phyloP scores from a whole-genome alignment of 169 alveolate genomes.

The Eimeria tenella region DNA sequence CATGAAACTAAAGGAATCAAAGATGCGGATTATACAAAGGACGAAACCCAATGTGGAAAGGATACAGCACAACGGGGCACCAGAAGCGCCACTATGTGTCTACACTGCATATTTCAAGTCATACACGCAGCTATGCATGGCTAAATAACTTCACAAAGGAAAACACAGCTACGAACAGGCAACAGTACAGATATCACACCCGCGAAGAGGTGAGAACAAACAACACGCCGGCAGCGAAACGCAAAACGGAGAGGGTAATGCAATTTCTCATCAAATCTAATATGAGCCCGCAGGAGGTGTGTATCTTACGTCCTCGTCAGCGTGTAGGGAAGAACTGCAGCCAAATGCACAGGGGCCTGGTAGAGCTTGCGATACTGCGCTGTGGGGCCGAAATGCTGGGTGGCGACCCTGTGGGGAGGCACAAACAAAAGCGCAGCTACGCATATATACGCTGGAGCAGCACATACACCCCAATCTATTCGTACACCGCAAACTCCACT shows the following conservation, averaged over 20 bases:
- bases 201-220: background rate
- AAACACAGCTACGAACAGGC: background rate
- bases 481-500: background rate
- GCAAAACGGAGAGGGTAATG: background rate
- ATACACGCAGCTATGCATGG: background rate
- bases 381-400: conserved; percentile 50
- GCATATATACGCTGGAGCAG: too few species aligned
- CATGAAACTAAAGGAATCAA: background rate
- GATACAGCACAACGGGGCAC: too few species aligned
- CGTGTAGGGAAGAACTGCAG: conserved; percentile 40
- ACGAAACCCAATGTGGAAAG: too few species aligned
- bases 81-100: too few species aligned
- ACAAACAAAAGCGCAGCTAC: background rate
- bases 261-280: background rate
- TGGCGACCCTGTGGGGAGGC: conserved; percentile 38
- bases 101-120: too few species aligned
- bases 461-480: background rate
- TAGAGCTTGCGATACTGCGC: conserved; percentile 37
- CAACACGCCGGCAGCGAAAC: background rate
- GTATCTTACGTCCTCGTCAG: conserved; percentile 25
- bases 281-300: background rate
- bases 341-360: background rate
- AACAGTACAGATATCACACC: background rate
- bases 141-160: background rate
- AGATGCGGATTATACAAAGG: too few species aligned